phyloP scores from a whole-genome alignment of 768 basidiomycete species.

The Lentinula sp. region DNA sequence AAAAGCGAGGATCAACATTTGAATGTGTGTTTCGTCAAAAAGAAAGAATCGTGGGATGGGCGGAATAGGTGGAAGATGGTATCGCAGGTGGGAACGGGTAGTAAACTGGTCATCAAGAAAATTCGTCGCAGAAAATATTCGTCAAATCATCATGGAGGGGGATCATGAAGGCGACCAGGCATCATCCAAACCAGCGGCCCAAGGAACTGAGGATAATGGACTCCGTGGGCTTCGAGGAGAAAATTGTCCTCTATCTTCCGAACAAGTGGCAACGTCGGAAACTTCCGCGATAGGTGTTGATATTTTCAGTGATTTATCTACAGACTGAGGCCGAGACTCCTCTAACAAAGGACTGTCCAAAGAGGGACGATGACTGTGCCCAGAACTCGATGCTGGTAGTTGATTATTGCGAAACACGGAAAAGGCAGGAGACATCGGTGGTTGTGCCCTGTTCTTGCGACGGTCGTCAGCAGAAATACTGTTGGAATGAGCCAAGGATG shows the following conservation, averaged over 20 bases:
- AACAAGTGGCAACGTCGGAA: not conserved
- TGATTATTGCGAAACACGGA: slow-evolving; percentile 38
- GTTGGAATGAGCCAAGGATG: slow-evolving; percentile 39
- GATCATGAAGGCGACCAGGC: slow-evolving; percentile 28
- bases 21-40: not conserved
- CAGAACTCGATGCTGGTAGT: slow-evolving; percentile 9
- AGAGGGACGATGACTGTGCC: not conserved
- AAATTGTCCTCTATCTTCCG: not conserved
- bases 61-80: not conserved
- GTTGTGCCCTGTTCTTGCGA: slow-evolving; percentile 18
- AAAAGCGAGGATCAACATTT: too few species aligned
- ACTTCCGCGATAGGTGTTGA: not conserved
- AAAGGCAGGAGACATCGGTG: slow-evolving; percentile 37
- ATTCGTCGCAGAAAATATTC: not conserved
- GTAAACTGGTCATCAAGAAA: not conserved
- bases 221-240: slow-evolving; percentile 8
- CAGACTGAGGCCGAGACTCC: too few species aligned
- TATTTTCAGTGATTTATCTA: not conserved
- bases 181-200: slow-evolving; percentile 34
- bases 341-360: not conserved
- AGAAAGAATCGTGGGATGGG: too few species aligned
- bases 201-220: slow-evolving; percentile 26
- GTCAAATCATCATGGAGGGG: not conserved
- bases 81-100: not conserved
- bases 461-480: slow-evolving; percentile 55